Percentiles rank a stretch among this genome's conserved stretches.
phyloP scores from a whole-genome alignment of 306 rosid genomes.

The Aeschynomene evenia region DNA sequence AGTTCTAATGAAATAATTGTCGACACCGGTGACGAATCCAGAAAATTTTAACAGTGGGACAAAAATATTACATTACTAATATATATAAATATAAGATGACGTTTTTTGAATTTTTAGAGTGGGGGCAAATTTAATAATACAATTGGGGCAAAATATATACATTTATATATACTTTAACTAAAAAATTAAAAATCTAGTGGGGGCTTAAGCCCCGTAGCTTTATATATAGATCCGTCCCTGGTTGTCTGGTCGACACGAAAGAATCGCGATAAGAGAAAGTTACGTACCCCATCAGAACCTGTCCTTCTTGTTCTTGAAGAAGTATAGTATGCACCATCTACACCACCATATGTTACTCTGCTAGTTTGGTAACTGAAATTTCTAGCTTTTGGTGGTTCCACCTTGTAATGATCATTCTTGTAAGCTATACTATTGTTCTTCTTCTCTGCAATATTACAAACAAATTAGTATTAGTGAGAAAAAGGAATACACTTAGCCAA shows the following conservation, averaged over 20 bases:
- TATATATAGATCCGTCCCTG: no score
- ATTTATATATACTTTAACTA: no score
- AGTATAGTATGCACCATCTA: constrained; percentile 81
- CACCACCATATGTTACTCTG: constrained; percentile 83
- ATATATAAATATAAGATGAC: no score
- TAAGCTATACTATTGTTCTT: constrained; percentile 30
- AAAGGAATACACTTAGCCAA: not conserved
- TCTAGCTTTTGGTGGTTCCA: constrained; percentile 30
- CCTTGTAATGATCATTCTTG: constrained; percentile 33
- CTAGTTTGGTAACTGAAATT: constrained; percentile 45
- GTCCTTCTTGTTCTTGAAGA: constrained; percentile 60
- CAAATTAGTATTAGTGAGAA: not conserved
- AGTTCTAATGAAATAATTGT: not conserved
- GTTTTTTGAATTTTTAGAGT: no score
- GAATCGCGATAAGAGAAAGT: not conserved
- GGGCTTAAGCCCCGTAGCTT: no score
- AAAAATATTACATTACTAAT: no score
- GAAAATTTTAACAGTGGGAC: no score
- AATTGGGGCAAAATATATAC: no score
- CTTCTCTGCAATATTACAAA: constrained; percentile 33
- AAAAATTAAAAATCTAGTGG: no score
- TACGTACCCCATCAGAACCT: constrained; percentile 70
- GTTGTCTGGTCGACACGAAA: no score
- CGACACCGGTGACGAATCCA: no score
- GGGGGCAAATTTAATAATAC: no score